Evolutionary conservation across 129 eudicot genomes (phyloP).

Genomic region (Erigeron canadensis): DNA sequence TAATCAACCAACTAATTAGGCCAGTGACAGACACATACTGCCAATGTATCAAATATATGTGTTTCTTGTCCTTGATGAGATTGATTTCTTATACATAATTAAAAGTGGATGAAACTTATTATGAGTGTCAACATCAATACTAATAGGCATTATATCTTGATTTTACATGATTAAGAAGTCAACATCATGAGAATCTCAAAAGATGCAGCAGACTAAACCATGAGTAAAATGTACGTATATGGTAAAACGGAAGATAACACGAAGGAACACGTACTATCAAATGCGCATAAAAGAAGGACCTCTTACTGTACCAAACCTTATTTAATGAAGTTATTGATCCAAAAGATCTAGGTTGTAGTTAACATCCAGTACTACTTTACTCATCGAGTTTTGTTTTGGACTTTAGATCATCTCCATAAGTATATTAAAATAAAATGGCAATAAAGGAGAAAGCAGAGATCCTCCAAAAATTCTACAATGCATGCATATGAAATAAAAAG

Average conservation of each 20-base stretch:
- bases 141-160: not conserved
- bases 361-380: not conserved
- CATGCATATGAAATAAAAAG: conserved; percentile 3
- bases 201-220: conserved; percentile 9
- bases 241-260: no score
- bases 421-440: not conserved
- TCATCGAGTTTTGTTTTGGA: not conserved
- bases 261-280: no score
- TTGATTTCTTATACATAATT: not conserved
- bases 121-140: not conserved
- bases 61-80: not conserved
- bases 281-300: no score
- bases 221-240: no score
- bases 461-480: not conserved
- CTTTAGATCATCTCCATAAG: not conserved
- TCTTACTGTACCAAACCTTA: no score
- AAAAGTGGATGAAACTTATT: conserved; percentile 11
- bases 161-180: conserved; percentile 22
- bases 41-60: conserved; percentile 5
- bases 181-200: conserved; percentile 12
- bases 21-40: conserved; percentile 20
- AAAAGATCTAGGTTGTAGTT: not conserved
- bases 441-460: not conserved
- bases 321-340: not conserved
- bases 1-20: conserved; percentile 25